Evolutionary conservation across 2,329 filamentous ascomycete species (phyloP).

Genomic region (Alternaria atra): DNA sequence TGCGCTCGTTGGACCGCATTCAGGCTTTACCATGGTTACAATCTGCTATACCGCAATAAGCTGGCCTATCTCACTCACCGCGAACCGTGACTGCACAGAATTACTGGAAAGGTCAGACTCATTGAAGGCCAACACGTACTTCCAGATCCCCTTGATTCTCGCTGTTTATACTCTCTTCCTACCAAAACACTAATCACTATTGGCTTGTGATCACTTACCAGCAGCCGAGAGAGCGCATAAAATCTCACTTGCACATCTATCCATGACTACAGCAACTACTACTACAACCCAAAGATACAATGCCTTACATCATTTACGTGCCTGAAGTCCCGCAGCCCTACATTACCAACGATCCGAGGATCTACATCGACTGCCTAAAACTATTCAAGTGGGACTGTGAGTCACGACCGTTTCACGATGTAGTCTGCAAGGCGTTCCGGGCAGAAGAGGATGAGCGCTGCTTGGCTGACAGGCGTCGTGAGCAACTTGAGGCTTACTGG

Average conservation of each 20-base stretch:
- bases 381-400: conserved; percentile 28
- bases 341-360: conserved; percentile 31
- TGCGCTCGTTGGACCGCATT: neutral
- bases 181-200: neutral
- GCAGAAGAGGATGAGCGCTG: conserved; percentile 22
- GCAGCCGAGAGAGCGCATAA: neutral
- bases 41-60: neutral
- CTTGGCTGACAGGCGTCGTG: conserved; percentile 20
- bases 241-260: neutral
- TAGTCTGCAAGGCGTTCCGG: conserved; percentile 24
- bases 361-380: conserved; percentile 29
- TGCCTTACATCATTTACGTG: conserved; percentile 35
- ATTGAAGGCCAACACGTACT: neutral
- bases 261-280: neutral
- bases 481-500: conserved; percentile 26
- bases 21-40: neutral
- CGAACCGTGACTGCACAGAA: neutral
- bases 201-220: neutral
- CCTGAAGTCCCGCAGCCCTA: conserved; percentile 24
- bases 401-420: conserved; percentile 26
- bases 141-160: neutral
- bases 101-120: neutral
- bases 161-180: neutral
- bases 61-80: neutral
- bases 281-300: conserved; percentile 2